Base-by-base conservation (phyloP, 768 basidiomycete species). In the Strobilomyces confusus region DNA sequence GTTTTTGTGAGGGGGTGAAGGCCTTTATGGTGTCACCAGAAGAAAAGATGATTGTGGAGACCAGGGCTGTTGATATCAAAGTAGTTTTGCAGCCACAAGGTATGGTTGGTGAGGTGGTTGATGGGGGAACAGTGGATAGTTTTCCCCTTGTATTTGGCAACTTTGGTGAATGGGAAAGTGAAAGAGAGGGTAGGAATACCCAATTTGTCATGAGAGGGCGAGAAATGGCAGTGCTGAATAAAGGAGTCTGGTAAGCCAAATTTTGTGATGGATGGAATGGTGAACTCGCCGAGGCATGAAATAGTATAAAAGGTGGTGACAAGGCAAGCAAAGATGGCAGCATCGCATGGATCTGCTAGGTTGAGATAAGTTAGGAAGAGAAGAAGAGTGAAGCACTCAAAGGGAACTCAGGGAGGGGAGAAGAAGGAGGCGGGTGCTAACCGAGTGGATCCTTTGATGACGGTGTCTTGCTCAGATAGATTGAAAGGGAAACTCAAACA, bases 281-380 rank as follows among this genome's bases (percentile, higher is more conserved):
- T 48, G 42, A 49, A 54, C 25, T 54, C 47, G 2, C 47, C 42
- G 0, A 48, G 26, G 0, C 42, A 14, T 2, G 44, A 44, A 0
- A 54, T 14, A 1, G 26, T 23, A 20, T 54, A 54, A 36, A 52
- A 46, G 0, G 44, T 46, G 17, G 44, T 33, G 11, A 36, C 9
- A 0, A 53, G 25, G 53, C 73, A 76, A 0, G 74, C 69, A n/a
- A 49, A 72, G 1, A 72, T 65, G 0, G 77, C 71, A 0, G 69
- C 65, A 44, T 77, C 69, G 0, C 74, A 55, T 2, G 70, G 69
- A 9, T 41, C 17, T 2, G 20, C 5, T 0, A 69, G 59, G 47
- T 73, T 46, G 1, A 79, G 61, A 0, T 65, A 29, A 0, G 15
- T 9, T 1, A 45, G 40, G 23, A 58, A 49, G 7, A 8, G 5